Base-by-base conservation (phyloP, 2,329 filamentous ascomycete genomes). In the Cadophora sp. region DNA sequence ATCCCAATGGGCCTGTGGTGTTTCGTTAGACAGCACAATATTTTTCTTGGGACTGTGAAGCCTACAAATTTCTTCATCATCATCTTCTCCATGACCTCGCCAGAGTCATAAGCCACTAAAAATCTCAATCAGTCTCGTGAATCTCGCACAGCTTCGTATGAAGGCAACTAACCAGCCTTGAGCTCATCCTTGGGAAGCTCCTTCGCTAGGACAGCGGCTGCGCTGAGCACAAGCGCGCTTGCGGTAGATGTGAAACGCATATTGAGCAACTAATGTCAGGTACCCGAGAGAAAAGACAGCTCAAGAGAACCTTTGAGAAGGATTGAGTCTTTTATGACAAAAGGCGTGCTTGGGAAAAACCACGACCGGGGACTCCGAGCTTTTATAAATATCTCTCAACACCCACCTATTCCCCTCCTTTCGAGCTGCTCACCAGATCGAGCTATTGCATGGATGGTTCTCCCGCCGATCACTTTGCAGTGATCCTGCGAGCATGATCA, bases 241-340 rank as follows among this genome's bases (percentile, higher is more conserved):
- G 58, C 41, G 24, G 58, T 48, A 33, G 58, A 60, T 60, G 58
- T 47, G 41, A 60, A 45, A 47, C 58, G 58, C 58, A 60, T 60
- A 47, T 48, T 60, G 58, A 36, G 41, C 58, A 47, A 45, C 41
- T 59, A 30, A 59, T 59, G 24, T 20, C 20, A 43, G 56, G 36
- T 59, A 56, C 53, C 56, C 14, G 39, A 45, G 27, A 36, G 41
- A 47, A 60, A 45, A 47, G 58, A 60, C 41, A 48, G 22, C 58
- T 60, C 41, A 48, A 60, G 41, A 47, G 43, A 48, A 48, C 13
- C 3, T 47, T 60, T 60, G 58, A 60, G 58, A 45, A 48, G 22
- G 43, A 48, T 60, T 60, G 58, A 60, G 58, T 60, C 58, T 30
- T 47, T 60, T 43, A 58, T 48, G 58, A 60, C 58, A 60, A 33